Evolutionary conservation across 2,329 filamentous ascomycete species (phyloP).

Genomic region (Macroventuria anomochaeta): DNA sequence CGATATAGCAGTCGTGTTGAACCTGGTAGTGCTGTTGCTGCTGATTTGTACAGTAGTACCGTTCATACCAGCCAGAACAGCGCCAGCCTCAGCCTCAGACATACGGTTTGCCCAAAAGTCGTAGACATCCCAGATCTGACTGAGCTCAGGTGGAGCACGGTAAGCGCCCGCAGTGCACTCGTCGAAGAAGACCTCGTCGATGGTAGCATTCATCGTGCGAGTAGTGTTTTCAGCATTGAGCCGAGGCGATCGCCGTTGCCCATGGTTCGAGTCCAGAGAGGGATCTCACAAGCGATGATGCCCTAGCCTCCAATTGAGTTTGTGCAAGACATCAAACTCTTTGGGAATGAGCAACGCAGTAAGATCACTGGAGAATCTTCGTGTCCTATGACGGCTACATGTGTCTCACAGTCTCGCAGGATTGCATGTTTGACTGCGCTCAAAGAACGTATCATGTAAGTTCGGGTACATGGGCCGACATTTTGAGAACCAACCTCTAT

Average conservation of each 20-base stretch:
- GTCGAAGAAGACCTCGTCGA: constrained; percentile 61
- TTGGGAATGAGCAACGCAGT: background rate
- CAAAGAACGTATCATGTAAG: too few relatives aligned
- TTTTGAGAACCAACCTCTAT: too few relatives aligned
- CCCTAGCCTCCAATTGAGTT: constrained; percentile 43
- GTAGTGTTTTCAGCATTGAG: constrained; percentile 57
- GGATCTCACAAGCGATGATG: too few relatives aligned
- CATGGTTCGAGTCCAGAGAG: constrained; percentile 59
- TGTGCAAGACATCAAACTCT: background rate
- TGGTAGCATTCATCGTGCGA: constrained; percentile 56
- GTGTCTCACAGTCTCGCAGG: too few relatives aligned
- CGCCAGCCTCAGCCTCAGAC: constrained; percentile 53
- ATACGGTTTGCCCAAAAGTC: constrained; percentile 65
- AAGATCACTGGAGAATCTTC: background rate
- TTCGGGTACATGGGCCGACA: background rate
- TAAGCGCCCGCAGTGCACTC: constrained; percentile 52
- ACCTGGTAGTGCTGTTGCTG: constrained; percentile 48
- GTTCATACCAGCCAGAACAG: constrained; percentile 56
- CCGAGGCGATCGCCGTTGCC: constrained; percentile 57
- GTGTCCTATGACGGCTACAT: background rate
- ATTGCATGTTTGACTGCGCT: too few relatives aligned
- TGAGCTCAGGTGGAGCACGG: constrained; percentile 48
- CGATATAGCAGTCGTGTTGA: constrained; percentile 58
- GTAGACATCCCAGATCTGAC: constrained; percentile 58
- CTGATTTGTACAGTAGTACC: constrained; percentile 45